Evolutionary conservation across 129 eudicot species (phyloP).

Genomic region (Daucus carota): DNA sequence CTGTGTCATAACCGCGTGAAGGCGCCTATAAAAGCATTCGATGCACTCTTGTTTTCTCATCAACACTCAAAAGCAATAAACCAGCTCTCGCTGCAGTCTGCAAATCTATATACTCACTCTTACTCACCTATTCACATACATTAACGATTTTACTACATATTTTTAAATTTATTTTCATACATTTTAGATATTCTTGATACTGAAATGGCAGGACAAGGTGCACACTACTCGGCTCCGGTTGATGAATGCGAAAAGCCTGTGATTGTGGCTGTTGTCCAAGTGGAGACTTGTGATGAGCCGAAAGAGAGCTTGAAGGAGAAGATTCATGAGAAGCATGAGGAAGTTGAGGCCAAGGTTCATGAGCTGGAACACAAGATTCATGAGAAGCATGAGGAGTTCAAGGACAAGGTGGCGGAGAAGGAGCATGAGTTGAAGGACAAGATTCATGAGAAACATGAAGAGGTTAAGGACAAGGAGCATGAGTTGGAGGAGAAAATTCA

Average conservation of each 20-base stretch:
- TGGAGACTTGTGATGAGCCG: background rate
- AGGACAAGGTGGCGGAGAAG: background rate
- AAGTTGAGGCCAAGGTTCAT: background rate
- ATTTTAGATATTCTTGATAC: background rate
- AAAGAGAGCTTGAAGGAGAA: slow-evolving; percentile 4
- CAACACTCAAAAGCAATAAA: background rate
- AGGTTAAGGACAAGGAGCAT: background rate
- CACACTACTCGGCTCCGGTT: background rate
- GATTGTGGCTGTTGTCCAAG: background rate
- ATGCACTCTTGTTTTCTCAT: background rate
- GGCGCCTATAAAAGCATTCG: background rate
- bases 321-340: background rate
- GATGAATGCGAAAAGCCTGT: background rate
- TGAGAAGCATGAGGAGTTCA: background rate
- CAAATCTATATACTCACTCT: background rate
- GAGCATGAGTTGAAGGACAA: background rate
- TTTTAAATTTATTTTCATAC: background rate
- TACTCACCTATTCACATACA: background rate
- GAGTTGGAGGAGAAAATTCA: background rate
- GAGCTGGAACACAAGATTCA: background rate
- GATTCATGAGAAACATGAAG: slow-evolving; percentile 1
- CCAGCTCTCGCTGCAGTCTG: background rate
- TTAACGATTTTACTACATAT: background rate
- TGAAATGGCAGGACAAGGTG: slow-evolving; percentile 6
- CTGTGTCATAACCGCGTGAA: background rate